These are phyloP conservation scores for Tagetes erecta DNA, from an alignment of 129 eudicot species.

Conservation along the genomic window DNA sequence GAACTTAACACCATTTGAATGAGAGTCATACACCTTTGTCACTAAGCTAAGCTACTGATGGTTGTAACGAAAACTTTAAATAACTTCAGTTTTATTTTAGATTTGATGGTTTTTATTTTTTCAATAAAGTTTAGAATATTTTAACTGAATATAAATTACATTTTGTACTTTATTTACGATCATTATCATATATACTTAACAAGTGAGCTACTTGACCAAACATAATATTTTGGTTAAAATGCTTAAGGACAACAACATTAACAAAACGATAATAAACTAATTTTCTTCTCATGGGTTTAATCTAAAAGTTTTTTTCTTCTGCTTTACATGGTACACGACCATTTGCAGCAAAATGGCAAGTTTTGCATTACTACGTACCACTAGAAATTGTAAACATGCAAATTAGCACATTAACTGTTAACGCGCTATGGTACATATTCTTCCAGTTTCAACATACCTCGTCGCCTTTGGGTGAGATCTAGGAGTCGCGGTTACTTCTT, in stretches of 20 bases:
- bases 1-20: no score
- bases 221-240: background rate
- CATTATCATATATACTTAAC: background rate
- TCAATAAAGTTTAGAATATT: background rate
- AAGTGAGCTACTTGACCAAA: background rate
- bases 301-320: background rate
- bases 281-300: background rate
- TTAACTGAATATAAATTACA: background rate
- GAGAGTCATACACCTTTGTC: no score
- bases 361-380: background rate
- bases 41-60: no score
- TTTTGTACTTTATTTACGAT: background rate
- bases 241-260: background rate
- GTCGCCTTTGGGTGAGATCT: constrained; percentile 9
- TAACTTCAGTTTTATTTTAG: background rate
- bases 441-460: constrained; percentile 17
- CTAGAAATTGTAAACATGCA: constrained; percentile 5
- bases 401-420: background rate
- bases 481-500: constrained; percentile 12
- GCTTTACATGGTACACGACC: background rate
- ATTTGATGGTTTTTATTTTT: background rate
- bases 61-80: background rate
- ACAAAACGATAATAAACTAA: background rate
- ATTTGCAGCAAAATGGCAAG: background rate
- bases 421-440: constrained; percentile 1